Conservation (phyloP, 495 filamentous ascomycete species). For the Pseudomonodictys pantanalensis region DNA sequence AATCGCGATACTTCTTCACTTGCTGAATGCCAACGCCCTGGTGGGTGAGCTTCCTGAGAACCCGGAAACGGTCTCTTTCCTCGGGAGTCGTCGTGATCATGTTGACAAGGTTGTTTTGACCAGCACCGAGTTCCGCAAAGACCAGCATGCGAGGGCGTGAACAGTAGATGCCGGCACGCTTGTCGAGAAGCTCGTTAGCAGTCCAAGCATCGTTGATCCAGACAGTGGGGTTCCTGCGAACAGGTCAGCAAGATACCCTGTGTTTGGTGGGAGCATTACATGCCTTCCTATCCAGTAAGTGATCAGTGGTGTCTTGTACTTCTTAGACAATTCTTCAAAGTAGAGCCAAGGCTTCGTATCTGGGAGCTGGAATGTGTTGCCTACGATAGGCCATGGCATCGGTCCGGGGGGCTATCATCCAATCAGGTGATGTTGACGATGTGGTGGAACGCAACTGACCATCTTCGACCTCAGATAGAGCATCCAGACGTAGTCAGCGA, state of each 20-base stretch:
- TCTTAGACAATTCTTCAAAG: constrained; percentile 58
- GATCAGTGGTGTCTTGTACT: constrained; percentile 53
- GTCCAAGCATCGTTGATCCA: constrained; percentile 63
- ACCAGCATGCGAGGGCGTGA: constrained; percentile 49
- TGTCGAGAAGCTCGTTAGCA: constrained; percentile 53
- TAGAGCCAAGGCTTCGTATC: constrained; percentile 63
- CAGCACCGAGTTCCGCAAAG: constrained; percentile 58
- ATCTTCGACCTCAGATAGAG: constrained; percentile 33
- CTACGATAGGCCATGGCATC: constrained; percentile 44
- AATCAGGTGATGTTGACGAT: not conserved
- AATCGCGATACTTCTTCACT: constrained; percentile 55
- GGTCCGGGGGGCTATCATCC: constrained; percentile 55
- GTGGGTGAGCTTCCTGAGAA: constrained; percentile 62
- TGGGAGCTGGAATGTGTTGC: constrained; percentile 59
- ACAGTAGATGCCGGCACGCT: constrained; percentile 55
- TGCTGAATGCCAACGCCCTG: constrained; percentile 50
- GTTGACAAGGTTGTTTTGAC: constrained; percentile 51
- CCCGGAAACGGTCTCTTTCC: constrained; percentile 53
- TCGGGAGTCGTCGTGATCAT: constrained; percentile 42
- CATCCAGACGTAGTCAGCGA: constrained; percentile 34
- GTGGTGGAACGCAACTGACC: constrained; percentile 6
- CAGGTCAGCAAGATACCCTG: constrained; percentile 47
- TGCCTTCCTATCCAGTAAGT: constrained; percentile 61
- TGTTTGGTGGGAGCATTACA: constrained; percentile 55
- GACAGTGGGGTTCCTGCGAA: constrained; percentile 55